These are phyloP conservation scores for Sphaerulina vaccinii DNA, from an alignment of 2,329 filamentous ascomycete genomes.

Conservation along the genomic window DNA sequence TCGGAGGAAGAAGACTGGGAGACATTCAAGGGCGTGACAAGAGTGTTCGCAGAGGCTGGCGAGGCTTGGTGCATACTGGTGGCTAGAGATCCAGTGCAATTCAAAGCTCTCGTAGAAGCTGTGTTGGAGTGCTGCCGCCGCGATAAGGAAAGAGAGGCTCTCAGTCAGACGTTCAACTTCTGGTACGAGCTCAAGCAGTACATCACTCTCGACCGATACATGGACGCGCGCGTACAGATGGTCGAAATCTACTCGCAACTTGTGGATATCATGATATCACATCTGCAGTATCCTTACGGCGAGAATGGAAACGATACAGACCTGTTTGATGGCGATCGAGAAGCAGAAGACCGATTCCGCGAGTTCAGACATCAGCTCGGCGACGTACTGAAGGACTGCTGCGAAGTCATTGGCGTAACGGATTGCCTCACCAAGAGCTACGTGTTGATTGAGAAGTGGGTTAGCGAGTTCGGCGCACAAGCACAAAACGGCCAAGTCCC, in stretches of 20 bases:
- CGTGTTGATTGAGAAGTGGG: constrained; percentile 82
- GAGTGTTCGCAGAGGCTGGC: constrained; percentile 87
- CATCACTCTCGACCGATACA: constrained; percentile 85
- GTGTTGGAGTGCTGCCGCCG: constrained; percentile 87
- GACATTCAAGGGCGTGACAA: constrained; percentile 81
- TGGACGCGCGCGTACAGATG: constrained; percentile 72
- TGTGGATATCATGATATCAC: constrained; percentile 88
- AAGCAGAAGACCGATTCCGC: constrained; percentile 94
- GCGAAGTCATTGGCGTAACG: constrained; percentile 90
- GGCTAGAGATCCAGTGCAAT: constrained; percentile 76
- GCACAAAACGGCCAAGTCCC: constrained; percentile 74
- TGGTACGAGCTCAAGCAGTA: constrained; percentile 99
- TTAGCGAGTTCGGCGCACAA: constrained; percentile 73
- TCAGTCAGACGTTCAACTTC: constrained; percentile 91
- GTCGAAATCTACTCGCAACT: constrained; percentile 82
- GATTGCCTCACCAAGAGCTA: constrained; percentile 90
- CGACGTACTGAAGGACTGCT: constrained; percentile 94
- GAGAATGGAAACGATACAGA: constrained; percentile 70
- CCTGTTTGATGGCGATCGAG: constrained; percentile 91
- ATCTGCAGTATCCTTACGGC: constrained; percentile 80
- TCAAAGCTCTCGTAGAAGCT: constrained; percentile 80
- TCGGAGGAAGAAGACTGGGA: constrained; percentile 82
- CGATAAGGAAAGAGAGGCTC: constrained; percentile 85
- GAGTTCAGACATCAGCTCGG: constrained; percentile 97
- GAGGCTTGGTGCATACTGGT: constrained; percentile 93